phyloP scores from a whole-genome alignment of 106 monocot genomes.

The Allium cepa region DNA sequence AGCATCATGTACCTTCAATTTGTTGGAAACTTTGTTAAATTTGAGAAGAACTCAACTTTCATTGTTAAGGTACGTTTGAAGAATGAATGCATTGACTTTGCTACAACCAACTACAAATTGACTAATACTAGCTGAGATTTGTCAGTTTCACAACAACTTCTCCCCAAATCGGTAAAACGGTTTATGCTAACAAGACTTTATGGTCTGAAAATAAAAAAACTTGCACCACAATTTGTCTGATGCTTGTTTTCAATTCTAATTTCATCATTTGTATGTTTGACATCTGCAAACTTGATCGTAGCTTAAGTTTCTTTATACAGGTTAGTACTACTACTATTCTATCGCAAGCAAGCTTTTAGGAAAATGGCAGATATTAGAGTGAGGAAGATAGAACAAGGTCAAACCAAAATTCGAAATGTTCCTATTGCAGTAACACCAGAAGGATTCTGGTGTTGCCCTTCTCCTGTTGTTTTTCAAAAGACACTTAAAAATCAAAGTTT shows the following conservation, averaged over 20 bases:
- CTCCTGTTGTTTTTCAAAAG: conserved; percentile 83
- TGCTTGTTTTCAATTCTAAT: neutral
- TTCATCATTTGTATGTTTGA: neutral
- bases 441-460: conserved; percentile 98
- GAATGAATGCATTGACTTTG: too few relatives aligned
- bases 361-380: conserved; percentile 53
- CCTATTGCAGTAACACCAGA: conserved; percentile 98
- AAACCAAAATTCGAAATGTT: conserved; percentile 77
- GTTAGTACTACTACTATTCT: neutral
- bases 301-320: conserved; percentile 7
- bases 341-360: neutral
- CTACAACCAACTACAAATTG: too few relatives aligned
- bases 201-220: too few relatives aligned
- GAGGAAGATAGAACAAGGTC: conserved; percentile 42
- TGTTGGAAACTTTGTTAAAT: too few relatives aligned
- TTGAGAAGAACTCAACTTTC: too few relatives aligned
- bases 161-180: too few relatives aligned
- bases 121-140: too few relatives aligned
- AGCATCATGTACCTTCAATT: too few relatives aligned
- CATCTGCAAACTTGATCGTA: neutral
- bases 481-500: conserved; percentile 64
- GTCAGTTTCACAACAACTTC: too few relatives aligned
- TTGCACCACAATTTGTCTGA: neutral
- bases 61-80: too few relatives aligned
- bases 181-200: too few relatives aligned